These are phyloP conservation scores for Glycyrrhiza uralensis DNA, from an alignment of 306 rosid genomes.

Conservation along the genomic window DNA sequence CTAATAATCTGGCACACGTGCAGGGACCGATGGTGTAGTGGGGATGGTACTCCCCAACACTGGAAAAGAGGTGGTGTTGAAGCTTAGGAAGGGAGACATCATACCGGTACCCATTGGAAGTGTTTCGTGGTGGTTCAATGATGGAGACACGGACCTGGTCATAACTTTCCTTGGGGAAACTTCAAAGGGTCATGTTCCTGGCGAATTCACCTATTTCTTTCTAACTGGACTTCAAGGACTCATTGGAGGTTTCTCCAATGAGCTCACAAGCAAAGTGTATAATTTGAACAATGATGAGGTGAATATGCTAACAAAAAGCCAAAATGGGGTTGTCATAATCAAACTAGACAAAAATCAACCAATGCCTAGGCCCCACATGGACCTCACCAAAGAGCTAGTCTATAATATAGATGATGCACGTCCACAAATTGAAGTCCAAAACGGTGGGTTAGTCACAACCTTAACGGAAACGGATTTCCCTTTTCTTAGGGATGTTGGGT, in stretches of 20 bases:
- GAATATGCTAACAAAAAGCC: conserved; percentile 41
- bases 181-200: conserved; percentile 33
- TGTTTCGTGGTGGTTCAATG: conserved; percentile 78
- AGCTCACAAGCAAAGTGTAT: conserved; percentile 33
- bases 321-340: conserved; percentile 34
- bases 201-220: conserved; percentile 48
- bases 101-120: conserved; percentile 50
- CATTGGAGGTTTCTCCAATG: conserved; percentile 43
- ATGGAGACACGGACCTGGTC: conserved; percentile 41
- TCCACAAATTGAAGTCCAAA: neutral
- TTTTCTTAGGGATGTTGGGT: conserved; percentile 42
- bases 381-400: conserved; percentile 21
- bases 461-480: conserved; percentile 38
- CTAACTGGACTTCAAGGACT: conserved; percentile 40
- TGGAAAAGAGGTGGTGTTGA: conserved; percentile 43
- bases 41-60: conserved; percentile 38
- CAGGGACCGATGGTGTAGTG: conserved; percentile 48
- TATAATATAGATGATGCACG: conserved; percentile 33
- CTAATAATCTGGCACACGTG: neutral
- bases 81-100: conserved; percentile 49
- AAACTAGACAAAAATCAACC: conserved; percentile 23
- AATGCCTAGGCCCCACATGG: conserved; percentile 40
- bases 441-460: conserved; percentile 31
- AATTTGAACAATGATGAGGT: conserved; percentile 30
- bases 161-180: conserved; percentile 55